A percentile compares a stretch with the other conserved stretches of the same genome.
Conservation (phyloP, 768 basidiomycete species). For the Kwoniella dendrophila region DNA sequence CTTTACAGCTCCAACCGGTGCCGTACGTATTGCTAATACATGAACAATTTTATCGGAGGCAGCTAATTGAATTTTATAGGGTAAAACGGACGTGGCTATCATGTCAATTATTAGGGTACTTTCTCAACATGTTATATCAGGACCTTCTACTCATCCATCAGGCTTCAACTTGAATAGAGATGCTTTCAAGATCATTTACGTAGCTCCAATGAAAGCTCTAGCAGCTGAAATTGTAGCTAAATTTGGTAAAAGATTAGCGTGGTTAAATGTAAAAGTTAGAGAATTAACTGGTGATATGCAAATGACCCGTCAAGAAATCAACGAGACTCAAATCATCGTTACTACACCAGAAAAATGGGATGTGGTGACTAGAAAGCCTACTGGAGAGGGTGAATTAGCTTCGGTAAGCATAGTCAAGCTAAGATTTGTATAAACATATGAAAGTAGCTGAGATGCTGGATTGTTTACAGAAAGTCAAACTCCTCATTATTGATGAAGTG, state of each 20-base stretch:
- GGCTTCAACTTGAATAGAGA: slow-evolving; percentile 64
- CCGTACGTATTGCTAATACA: slow-evolving; percentile 64
- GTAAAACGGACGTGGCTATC: slow-evolving; percentile 99
- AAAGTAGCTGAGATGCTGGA: background rate
- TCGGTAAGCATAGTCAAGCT: slow-evolving; percentile 63
- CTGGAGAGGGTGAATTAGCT: slow-evolving; percentile 94
- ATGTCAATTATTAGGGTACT: slow-evolving; percentile 86
- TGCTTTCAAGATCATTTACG: slow-evolving; percentile 94
- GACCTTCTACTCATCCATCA: slow-evolving; percentile 38
- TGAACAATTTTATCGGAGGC: background rate
- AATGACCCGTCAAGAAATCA: slow-evolving; percentile 87
- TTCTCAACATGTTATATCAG: slow-evolving; percentile 64
- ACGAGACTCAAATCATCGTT: slow-evolving; percentile 93
- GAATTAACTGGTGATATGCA: slow-evolving; percentile 99
- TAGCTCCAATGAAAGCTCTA: slow-evolving; percentile 98
- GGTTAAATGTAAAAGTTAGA: slow-evolving; percentile 81
- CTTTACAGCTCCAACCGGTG: slow-evolving; percentile 89
- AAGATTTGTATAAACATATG: slow-evolving; percentile 8
- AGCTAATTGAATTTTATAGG: slow-evolving; percentile 60
- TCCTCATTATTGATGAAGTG: slow-evolving; percentile 96
- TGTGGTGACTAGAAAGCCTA: slow-evolving; percentile 95
- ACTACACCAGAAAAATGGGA: slow-evolving; percentile 99
- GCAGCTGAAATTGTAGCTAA: slow-evolving; percentile 95
- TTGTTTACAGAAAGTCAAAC: slow-evolving; percentile 78
- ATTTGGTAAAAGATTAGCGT: slow-evolving; percentile 80